Base-by-base conservation (phyloP, 768 basidiomycete species). In the Tylopilus sp. region DNA sequence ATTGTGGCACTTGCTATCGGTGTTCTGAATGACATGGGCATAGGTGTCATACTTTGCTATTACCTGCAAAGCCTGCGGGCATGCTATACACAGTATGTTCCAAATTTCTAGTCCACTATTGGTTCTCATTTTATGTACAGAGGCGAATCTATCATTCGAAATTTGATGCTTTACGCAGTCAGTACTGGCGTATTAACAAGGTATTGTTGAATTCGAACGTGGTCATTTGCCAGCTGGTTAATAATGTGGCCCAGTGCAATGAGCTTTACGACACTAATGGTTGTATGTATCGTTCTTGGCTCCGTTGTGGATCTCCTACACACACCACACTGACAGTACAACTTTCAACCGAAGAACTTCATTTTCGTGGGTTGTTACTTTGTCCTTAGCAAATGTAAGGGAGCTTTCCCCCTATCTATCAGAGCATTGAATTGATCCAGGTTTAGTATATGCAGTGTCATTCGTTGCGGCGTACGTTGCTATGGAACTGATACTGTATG, bases 161-260 rank as follows among this genome's bases (percentile, higher is more conserved):
- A 61, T 3, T 67, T 87, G 28, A 81, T 73, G 9, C 59, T 82
- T n/a, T 84, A 84, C 53, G 83, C 84, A 16, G 68, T 86, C 37
- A 84, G 81, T 55, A 86, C 84, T 0, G 85, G 85, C 19, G 70
- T 73, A 6, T 48, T 88, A 33, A 86, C 85, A n/a, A 82, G 81
- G 85, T 80, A 60, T 12, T 45, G 54, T 58, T 38, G 4, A 21
- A 11, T 13, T 9, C 21, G 17, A 22, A 31, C 29, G 33, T 14
- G 31, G 13, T 34, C 45, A 12, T 24, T 34, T 38, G 43, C 16
- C 10, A 21, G 16, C 28, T 12, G 25, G 21, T 30, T 56, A 37
- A 62, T 31, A 21, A 21, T 24, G 36, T 45, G 42, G 25, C 46
- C 17, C 52, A 68, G 67, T 43, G 57, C 69, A 14, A 21, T 58